phyloP scores from a whole-genome alignment of 805 yeast species.

The Grigorovia transvaalensis region DNA sequence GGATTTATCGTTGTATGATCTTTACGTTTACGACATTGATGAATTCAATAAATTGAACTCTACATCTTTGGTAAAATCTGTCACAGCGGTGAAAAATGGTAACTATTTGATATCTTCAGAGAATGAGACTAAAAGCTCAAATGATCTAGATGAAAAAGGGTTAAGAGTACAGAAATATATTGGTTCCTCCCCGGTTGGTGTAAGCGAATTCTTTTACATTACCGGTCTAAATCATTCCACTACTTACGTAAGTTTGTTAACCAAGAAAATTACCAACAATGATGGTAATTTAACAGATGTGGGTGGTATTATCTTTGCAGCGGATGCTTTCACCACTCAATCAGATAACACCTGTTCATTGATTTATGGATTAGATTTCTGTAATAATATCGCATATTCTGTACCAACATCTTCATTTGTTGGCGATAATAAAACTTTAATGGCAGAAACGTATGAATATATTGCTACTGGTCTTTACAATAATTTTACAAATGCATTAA shows the following conservation, averaged over 20 bases:
- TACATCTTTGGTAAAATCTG: slow-evolving; percentile 38
- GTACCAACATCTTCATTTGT: slow-evolving; percentile 50
- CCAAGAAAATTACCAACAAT: slow-evolving; percentile 33
- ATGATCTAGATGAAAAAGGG: slow-evolving; percentile 8
- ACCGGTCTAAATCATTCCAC: slow-evolving; percentile 52
- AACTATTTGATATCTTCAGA: slow-evolving; percentile 30
- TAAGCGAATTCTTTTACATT: slow-evolving; percentile 53
- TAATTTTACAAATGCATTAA: slow-evolving; percentile 67
- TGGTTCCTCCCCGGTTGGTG: slow-evolving; percentile 37
- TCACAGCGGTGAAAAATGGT: slow-evolving; percentile 62
- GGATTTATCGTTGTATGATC: slow-evolving; percentile 22
- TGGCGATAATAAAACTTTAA: slow-evolving; percentile 25
- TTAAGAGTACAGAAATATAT: slow-evolving; percentile 23
- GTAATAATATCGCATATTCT: slow-evolving; percentile 74
- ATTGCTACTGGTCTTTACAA: slow-evolving; percentile 45
- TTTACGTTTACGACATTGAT: slow-evolving; percentile 40
- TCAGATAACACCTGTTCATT: slow-evolving; percentile 53
- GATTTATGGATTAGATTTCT: slow-evolving; percentile 65
- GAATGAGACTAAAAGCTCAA: slow-evolving; percentile 1
- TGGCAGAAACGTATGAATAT: slow-evolving; percentile 49
- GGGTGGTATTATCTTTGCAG: slow-evolving; percentile 58
- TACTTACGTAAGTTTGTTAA: slow-evolving; percentile 52
- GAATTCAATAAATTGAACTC: slow-evolving; percentile 27
- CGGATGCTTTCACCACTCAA: slow-evolving; percentile 48
- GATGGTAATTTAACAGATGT: slow-evolving; percentile 22